Evolutionary conservation across 1,284 basidiomycete species (phyloP), one percentile per base, ranked within the genome.

Genomic region (Vanrija humicola): DNA sequence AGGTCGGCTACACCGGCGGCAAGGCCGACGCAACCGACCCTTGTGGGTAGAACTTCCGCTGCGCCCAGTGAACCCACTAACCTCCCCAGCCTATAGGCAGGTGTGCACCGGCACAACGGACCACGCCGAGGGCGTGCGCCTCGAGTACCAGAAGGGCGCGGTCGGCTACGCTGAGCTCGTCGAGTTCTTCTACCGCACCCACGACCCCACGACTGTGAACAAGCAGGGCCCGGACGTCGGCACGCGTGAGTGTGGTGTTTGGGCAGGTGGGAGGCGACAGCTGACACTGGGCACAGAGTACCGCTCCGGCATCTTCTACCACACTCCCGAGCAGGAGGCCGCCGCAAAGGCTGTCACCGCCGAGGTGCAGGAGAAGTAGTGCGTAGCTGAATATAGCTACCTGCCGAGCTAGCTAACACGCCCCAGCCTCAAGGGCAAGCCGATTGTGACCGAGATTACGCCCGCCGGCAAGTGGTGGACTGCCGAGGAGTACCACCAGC

Each of bases 161-260:
- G 85, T 95, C 16, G 81, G 80, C 23, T 96, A 94, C 64, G 88
- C 79, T 19, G 86, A 93, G 70, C 83, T 96, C 46, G 88, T 93
- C 45, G 91, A 95, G 77, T 93, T 92, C 79, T 93, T 94, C 77
- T 94, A 90, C 74, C 84, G 94, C 46, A 94, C 90, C 0, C 95
- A 98, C 72, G 93, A 98, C 68, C 91, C 95, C 2, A 96, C 92
- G 23, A 90, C 89, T 0, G 68, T 82, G 47, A 85, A 94, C 73
- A 77, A 80, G 16, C 91, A 94, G 71, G 91, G 91, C 16, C 81
- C 74, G 1, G 90, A 94, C 68, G 69, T 66, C 1, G 91, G 91
- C 28, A 84, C 84, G 19, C 90, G 89, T 90, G 70, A 68, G 88
- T 83, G 6, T 12, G 23, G 25, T 14, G 28, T 38, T 38, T 5